Evolutionary conservation across 2,329 filamentous ascomycete species (phyloP), one percentile per base, ranked within the genome.

Genomic region (Polychaeton citri): DNA sequence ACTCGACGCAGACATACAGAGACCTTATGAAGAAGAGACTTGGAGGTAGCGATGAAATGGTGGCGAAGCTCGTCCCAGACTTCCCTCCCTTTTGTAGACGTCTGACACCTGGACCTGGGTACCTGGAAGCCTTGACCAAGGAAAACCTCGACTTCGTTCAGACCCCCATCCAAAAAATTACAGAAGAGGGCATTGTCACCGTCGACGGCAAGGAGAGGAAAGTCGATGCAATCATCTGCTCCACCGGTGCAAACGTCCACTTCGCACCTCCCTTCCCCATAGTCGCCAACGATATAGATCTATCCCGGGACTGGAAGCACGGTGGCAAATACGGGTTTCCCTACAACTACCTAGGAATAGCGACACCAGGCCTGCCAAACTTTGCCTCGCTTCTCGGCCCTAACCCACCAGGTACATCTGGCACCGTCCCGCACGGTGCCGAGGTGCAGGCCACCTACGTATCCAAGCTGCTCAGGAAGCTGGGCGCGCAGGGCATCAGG

Each of bases 81-180:
- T 68, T 65, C 40, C 53, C 61, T 0, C 60, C 60, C 5, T 66
- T 66, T 1, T 71, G 67, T 38, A 55, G 66, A 7, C 56, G 68
- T 2, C 43, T 68, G 13, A 69, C 68, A 0, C 69, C 68, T 1
- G 68, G 67, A 0, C 63, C 64, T 17, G 66, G 68, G 0, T 72
- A 68, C 44, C 60, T 72, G 6, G 64, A 71, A 45, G 63, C 68
- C 59, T 50, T 69, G 26, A 53, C 53, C 3, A 43, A 61, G 35
- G 51, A 57, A 8, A 70, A 72, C 32, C 63, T 70, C 4, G 47
- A 55, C n/a, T 57, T 59, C 5, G 55, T 66, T 19, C 56, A 55
- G 17, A 57, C 59, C 19, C 50, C 46, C 2, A 64, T 69, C 42
- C 39, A 46, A 12, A 45, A 50, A 10, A 60, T 66, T 38, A 53